Evolutionary conservation across 257 asterid genomes (phyloP), one percentile per base, ranked within the genome.

Genomic region (Cruciata laevipes): DNA sequence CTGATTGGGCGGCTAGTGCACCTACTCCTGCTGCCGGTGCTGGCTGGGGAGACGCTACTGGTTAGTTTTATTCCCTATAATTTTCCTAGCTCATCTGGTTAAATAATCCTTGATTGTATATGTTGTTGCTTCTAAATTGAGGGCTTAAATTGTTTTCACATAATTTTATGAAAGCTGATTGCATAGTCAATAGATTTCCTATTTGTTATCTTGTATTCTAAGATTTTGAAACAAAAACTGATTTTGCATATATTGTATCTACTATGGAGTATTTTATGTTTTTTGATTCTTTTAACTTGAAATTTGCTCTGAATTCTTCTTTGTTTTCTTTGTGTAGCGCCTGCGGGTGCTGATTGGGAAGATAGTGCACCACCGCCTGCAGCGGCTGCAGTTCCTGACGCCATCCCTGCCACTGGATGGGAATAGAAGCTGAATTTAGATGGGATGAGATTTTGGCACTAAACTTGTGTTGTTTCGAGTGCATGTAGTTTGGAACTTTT

Each of bases 321-420:
- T 33, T 42, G 30, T 42, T 35, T 44, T 6, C 60, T 52, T 33
- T 44, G 44, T 75, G 31, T 74, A 74, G 79, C 5, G 0, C 16
- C 56, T 10, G 75, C 66, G 13, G 75, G 40, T 18, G 86, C 42
- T 23, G 86, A 74, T 11, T 87, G 89, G 87, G 89, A 87, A 17
- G 65, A 77, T 16, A 79, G 82, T n/a, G 83, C 82, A 20, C 71
- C 89, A 18, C 86, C 95, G 16, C 64, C 84, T n/a, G n/a, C n/a
- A 21, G 17, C 18, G 27, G 83, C 75, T n/a, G 83, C 76, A 2
- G 82, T 68, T 35, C 69, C 85, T 11, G 25, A 24, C 0, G 1
- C 3, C 0, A 1, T 18, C 3, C 73, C 65, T 13, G 30, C 65
- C 5, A 0, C 17, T 11, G 60, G 69, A 5, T 70, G 70, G 75